Conservation (phyloP, 768 basidiomycete genomes). For the Hygrophorus pudorinus region DNA sequence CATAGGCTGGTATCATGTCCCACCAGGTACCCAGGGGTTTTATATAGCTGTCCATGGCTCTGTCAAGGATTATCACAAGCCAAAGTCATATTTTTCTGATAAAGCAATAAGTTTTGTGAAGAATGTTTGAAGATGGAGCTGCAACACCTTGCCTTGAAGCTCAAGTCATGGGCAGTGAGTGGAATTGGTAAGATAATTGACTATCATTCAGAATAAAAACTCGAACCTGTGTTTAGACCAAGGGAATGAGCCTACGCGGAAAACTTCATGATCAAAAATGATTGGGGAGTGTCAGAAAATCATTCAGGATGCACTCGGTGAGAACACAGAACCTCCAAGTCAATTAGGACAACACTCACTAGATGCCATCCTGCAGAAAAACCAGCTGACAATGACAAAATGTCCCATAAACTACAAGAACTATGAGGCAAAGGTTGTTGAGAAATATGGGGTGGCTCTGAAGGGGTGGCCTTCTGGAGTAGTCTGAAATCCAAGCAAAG, state of each 20-base stretch:
- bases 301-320: constrained; percentile 1
- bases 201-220: too few relatives aligned
- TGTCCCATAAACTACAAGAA: background rate
- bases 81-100: background rate
- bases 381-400: background rate
- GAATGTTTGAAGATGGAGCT: background rate
- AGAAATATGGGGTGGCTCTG: background rate
- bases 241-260: background rate
- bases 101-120: background rate
- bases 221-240: too few relatives aligned
- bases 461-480: background rate
- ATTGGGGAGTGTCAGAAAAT: background rate
- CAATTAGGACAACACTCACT: background rate
- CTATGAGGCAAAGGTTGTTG: constrained; percentile 1
- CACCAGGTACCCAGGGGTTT: constrained; percentile 1
- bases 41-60: background rate
- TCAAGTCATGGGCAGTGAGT: background rate
- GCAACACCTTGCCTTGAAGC: background rate
- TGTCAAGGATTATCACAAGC: background rate
- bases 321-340: background rate
- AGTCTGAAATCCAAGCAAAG: background rate
- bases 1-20: background rate
- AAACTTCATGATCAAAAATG: background rate
- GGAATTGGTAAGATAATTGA: background rate
- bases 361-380: background rate